Evolutionary conservation across 2,329 filamentous ascomycete species (phyloP), one percentile per base, ranked within the genome.

Genomic region (Diaporthe sp.): DNA sequence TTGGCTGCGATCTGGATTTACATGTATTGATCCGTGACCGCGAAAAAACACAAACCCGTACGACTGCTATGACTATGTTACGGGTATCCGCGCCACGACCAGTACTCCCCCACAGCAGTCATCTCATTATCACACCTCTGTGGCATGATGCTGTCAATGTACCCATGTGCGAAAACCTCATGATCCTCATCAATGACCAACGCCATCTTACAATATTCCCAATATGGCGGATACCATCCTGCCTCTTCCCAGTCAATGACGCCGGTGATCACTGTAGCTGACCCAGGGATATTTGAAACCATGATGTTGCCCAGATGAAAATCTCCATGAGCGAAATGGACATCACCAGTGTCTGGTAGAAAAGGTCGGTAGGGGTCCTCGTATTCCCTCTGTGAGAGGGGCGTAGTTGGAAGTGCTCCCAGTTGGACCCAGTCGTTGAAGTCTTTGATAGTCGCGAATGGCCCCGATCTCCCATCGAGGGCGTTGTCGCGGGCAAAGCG

Each of bases 361-460:
- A 53, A 31, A 13, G 7, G 4, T 53, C 44, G 28, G 28, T 53
- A 68, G 9, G 62, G 62, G 19, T 68, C 62, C 31, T 51, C 46
- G n/a, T 42, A 28, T 17, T 44, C 22, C 19, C 62, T 53, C 4
- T 68, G 19, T 53, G 62, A 53, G 19, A 53, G 19, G 62, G 42
- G 42, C 22, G 19, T 15, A 37, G 8, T 39, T 39, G 44, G 62
- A 25, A 68, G 31, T 53, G 31, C 44, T 25, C 7, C 62, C 10
- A 68, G 7, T 51, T 37, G 19, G 44, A 68, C 19, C 62, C 46
- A 68, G 62, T 68, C 44, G 28, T 68, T 68, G 49, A 68, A 68
- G 7, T 53, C 25, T 53, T 17, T 51, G 19, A 51, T 68, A 4
- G 15, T 68, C 2, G 44, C 62, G 28, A 68, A 68, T 68, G 62